Evolutionary conservation across 345 rosid genomes (phyloP), one percentile per base, ranked within the genome.

Genomic region (Microcos paniculata): DNA sequence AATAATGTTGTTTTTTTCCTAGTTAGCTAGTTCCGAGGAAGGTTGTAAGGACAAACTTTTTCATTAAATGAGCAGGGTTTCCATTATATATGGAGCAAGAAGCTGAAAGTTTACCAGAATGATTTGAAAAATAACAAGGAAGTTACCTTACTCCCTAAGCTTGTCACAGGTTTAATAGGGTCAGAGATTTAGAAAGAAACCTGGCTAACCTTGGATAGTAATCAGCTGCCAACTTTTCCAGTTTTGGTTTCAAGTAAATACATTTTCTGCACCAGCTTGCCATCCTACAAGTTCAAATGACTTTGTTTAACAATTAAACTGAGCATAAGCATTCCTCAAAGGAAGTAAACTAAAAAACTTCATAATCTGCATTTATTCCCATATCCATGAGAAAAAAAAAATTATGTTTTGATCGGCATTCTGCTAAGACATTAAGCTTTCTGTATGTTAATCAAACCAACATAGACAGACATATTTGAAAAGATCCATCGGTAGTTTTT

Each of bases 231-330:
- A 96, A 84, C 86, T 88, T 96, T 82, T 91, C 92, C 88, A 93
- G 81, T 78, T 93, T 89, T 0, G 99, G 99, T 77, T 86, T 90
- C 79, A 96, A 80, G 80, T 90, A 93, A 57, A 93, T 88, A 77
- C 98, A 93, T 83, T 95, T 95, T 78, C 98, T 90, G 85, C 99
- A 95, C 98, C 98, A 95, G 83, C 82, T 87, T 64, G 98, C 99
- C 92, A 89, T 90, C 99, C 98, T 95, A 85, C 87, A 88, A 64
- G 72, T 72, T 75, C 82, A 82, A n/a, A 55, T 24, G 72, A 69
- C 71, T 55, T 43, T 70, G n/a, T 42, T 76, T 78, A 78, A 77
- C 72, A 68, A 58, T 28, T 56, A 26, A 23, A 43, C 24, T 57
- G 42, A 3, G 10, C 1, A 49, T 38, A 8, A 48, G 57, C 55